phyloP scores from a whole-genome alignment of 2,329 filamentous ascomycete species.

The Calonectria henricotiae region DNA sequence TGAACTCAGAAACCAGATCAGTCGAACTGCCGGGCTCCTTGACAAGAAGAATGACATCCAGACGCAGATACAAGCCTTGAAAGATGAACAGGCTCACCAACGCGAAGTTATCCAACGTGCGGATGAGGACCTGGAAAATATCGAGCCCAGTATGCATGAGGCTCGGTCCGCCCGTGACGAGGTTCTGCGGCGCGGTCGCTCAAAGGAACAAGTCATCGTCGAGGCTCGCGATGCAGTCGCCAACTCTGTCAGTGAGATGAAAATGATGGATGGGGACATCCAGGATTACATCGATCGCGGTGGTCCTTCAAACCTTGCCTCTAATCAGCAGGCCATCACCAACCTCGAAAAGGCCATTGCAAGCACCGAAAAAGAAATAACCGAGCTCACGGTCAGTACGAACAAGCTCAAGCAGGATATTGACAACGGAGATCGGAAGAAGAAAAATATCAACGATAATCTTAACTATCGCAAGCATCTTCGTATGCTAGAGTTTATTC shows the following conservation, averaged over 20 bases:
- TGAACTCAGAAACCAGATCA: constrained; percentile 82
- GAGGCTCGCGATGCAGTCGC: constrained; percentile 81
- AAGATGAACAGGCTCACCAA: constrained; percentile 78
- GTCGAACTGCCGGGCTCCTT: constrained; percentile 79
- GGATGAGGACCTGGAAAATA: constrained; percentile 81
- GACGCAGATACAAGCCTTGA: constrained; percentile 81
- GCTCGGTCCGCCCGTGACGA: constrained; percentile 86
- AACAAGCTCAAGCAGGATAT: constrained; percentile 86
- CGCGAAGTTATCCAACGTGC: constrained; percentile 78
- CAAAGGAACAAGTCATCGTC: constrained; percentile 81
- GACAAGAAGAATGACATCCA: constrained; percentile 85
- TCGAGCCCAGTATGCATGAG: constrained; percentile 83
- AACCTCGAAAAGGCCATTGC: constrained; percentile 77
- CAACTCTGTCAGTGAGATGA: constrained; percentile 84
- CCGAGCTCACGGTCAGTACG: constrained; percentile 77
- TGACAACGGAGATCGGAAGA: constrained; percentile 85
- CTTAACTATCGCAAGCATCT: constrained; percentile 86
- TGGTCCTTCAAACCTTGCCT: constrained; percentile 80
- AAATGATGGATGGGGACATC: constrained; percentile 83
- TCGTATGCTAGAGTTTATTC: constrained; percentile 77
- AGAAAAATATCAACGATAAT: constrained; percentile 91
- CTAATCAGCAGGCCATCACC: constrained; percentile 80
- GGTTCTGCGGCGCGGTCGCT: constrained; percentile 78
- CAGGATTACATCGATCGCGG: constrained; percentile 83
- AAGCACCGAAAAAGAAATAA: constrained; percentile 78